These are phyloP conservation scores for Amanita rimosa DNA, from an alignment of 768 basidiomycete species.

Conservation along the genomic window DNA sequence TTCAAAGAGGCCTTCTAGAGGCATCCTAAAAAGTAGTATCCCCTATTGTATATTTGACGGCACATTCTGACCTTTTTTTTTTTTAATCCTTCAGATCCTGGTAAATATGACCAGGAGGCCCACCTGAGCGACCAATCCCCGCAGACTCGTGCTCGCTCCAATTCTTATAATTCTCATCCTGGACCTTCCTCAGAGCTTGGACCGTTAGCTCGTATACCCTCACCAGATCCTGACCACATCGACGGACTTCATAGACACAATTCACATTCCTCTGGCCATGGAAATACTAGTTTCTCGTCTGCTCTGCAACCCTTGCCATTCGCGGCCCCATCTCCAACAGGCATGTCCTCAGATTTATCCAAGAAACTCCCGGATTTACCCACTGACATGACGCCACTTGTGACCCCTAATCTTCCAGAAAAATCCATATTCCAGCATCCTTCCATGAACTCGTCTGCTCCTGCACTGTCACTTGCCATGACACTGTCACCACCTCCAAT, in stretches of 20 bases:
- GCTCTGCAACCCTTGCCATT: slow-evolving; percentile 55
- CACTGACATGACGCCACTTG: slow-evolving; percentile 21
- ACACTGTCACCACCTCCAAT: slow-evolving; percentile 36
- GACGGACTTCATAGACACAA: slow-evolving; percentile 74
- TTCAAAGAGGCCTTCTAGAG: slow-evolving; percentile 54
- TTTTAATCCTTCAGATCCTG: slow-evolving; percentile 39
- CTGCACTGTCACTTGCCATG: slow-evolving; percentile 58
- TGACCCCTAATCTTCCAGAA: slow-evolving; percentile 30
- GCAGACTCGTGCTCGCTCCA: slow-evolving; percentile 57
- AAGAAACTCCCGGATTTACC: slow-evolving; percentile 27
- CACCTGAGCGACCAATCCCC: slow-evolving; percentile 37
- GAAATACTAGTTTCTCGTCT: slow-evolving; percentile 24
- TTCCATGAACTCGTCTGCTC: slow-evolving; percentile 81
- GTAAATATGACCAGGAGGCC: slow-evolving; percentile 52
- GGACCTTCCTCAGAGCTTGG: slow-evolving; percentile 43
- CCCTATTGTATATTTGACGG: slow-evolving; percentile 3
- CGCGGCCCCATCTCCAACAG: slow-evolving; percentile 25
- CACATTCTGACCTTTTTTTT: slow-evolving; percentile 3
- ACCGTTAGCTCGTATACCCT: slow-evolving; percentile 73
- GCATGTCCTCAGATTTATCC: slow-evolving; percentile 22
- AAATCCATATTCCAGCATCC: slow-evolving; percentile 68
- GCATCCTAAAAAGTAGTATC: slow-evolving; percentile 84
- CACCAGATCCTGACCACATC: slow-evolving; percentile 77
- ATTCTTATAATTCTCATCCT: slow-evolving; percentile 64
- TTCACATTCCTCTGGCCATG: slow-evolving; percentile 39